Conservation (phyloP, 352 stramenopile species). For the Globisporangium middletonii region DNA sequence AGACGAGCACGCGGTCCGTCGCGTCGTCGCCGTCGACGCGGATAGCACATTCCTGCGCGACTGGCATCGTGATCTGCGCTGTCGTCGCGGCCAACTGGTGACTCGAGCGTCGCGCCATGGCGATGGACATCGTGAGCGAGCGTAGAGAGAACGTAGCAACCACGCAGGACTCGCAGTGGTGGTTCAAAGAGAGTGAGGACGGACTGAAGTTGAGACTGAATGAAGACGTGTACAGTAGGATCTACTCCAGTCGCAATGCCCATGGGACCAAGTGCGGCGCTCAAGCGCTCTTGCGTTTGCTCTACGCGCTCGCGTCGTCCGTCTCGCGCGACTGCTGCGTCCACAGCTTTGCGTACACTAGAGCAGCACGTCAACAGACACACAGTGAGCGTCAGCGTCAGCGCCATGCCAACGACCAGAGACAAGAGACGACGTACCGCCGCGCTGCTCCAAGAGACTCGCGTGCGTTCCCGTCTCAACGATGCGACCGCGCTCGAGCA, state of each 20-base stretch:
- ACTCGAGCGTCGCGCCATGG: neutral
- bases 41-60: neutral
- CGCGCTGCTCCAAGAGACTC: slow-evolving; percentile 30
- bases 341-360: slow-evolving; percentile 37
- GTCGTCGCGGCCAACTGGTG: neutral
- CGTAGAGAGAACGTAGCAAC: neutral
- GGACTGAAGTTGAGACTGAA: neutral
- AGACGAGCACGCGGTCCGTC: slow-evolving; percentile 1
- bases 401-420: neutral
- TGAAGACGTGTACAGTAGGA: no score
- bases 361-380: neutral
- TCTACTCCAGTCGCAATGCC: no score
- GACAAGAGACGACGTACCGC: slow-evolving; percentile 17
- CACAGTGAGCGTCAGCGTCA: slow-evolving; percentile 1
- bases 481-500: slow-evolving; percentile 48
- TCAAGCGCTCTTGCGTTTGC: neutral
- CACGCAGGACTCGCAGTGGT: neutral
- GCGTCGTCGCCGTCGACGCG: neutral
- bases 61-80: neutral
- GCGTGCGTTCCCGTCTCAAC: slow-evolving; percentile 45
- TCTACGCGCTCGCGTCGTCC: slow-evolving; percentile 1
- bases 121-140: no score
- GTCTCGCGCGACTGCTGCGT: slow-evolving; percentile 32
- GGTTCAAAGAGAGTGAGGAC: neutral
- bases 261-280: neutral